Evolutionary conservation across 2,329 filamentous ascomycete genomes (phyloP), one percentile per base, ranked within the genome.

Genomic region (Colletotrichum salicis): DNA sequence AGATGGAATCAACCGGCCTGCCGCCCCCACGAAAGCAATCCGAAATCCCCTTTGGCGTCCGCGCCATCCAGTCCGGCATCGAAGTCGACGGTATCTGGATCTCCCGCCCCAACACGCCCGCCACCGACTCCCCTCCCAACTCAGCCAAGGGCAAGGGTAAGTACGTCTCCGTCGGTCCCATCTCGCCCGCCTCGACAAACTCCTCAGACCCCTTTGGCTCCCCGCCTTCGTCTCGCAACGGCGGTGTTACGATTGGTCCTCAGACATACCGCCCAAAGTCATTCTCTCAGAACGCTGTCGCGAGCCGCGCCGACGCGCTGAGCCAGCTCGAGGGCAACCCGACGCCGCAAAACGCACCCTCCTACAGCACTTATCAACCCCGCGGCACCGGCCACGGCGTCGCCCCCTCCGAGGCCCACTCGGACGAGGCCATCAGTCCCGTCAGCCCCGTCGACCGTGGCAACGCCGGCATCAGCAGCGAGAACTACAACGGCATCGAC

Each of bases 51-150:
- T 98, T 98, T 77, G 95, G 96, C 24, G 90, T 96, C 64, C 91
- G 93, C 76, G 95, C 95, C 7, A 89, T 98, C 58, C 92, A 97
- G 79, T 93, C 89, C 75, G 95, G 95, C 6, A 86, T 97, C 55
- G 89, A 96, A 78, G 89, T 97, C 8, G 94, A 97, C 74, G 95
- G 94, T 4, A 95, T 98, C 62, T 94, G 93, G 91, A 90, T 93
- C 61, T 91, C 90, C 29, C 84, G 85, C 63, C 85, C 86, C 56
- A 81, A 83, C 11, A 85, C 84, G 12, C 83, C 85, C 12, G 77
- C 61, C n/a, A 37, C 29, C 41, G 69, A 69, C 22, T 61, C 64
- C 29, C 59, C 64, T 57, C 65, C 70, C 41, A 67, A 63, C 22
- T 71, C 64, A 12, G 63, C 59, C 54, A 73, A 59, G 19, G 64